These are phyloP conservation scores for Exophiala aquamarina DNA, from an alignment of 2,329 filamentous ascomycete species.

Conservation along the genomic window DNA sequence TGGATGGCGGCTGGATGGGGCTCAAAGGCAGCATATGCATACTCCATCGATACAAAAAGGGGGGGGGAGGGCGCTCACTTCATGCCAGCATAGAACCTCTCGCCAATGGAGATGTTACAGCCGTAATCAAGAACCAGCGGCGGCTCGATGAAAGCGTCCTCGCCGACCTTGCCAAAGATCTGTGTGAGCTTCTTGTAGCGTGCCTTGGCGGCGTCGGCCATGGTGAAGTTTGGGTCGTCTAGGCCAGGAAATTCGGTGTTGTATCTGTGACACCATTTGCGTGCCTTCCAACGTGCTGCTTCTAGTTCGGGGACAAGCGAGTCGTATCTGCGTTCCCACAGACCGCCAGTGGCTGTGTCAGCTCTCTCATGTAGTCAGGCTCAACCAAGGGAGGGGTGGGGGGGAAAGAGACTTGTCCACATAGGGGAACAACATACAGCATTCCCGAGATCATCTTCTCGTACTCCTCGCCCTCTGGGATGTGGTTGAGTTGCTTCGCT, in stretches of 20 bases:
- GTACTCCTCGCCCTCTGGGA: conserved; percentile 31
- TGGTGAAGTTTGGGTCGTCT: conserved; percentile 38
- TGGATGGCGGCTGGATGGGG: too few relatives aligned
- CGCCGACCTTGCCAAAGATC: conserved; percentile 52
- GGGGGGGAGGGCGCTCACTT: conserved; percentile 28
- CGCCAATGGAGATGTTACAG: conserved; percentile 62
- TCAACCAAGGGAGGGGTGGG: too few relatives aligned
- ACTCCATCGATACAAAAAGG: too few relatives aligned
- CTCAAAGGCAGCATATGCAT: too few relatives aligned
- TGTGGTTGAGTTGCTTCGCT: conserved; percentile 13
- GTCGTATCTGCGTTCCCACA: conserved; percentile 15
- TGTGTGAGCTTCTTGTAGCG: conserved; percentile 51
- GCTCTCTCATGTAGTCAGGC: too few relatives aligned
- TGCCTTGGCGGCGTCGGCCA: conserved; percentile 39
- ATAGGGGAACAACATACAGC: conserved; percentile 28
- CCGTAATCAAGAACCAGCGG: conserved; percentile 66
- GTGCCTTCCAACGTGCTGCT: conserved; percentile 13
- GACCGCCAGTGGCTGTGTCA: too few relatives aligned
- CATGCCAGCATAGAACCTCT: conserved; percentile 60
- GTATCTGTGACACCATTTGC: conserved; percentile 53
- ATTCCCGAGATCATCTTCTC: conserved; percentile 31
- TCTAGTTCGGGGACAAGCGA: conserved; percentile 16
- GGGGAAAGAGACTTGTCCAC: not conserved
- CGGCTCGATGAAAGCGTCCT: conserved; percentile 53
- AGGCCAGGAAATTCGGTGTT: conserved; percentile 55